Evolutionary conservation across 306 rosid species (phyloP).

Genomic region (Boehmeria nivea): DNA sequence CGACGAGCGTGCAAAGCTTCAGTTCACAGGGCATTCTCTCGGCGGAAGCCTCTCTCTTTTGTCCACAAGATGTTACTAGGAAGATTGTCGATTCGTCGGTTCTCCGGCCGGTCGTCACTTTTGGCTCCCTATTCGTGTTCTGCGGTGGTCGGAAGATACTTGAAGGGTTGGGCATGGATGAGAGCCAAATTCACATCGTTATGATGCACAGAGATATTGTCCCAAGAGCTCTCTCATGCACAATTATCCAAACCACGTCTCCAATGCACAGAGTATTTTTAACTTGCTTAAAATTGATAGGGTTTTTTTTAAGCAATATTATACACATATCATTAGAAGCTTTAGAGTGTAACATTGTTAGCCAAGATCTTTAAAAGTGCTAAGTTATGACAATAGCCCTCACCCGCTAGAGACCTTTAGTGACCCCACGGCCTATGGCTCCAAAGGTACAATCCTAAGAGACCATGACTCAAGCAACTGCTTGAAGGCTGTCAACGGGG

Average conservation of each 20-base stretch:
- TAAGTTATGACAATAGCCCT: constrained; percentile 66
- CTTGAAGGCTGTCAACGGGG: constrained; percentile 60
- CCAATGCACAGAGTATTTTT: too few species aligned
- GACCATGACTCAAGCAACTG: constrained; percentile 92
- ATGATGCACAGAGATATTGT: constrained; percentile 95
- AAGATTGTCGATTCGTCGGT: constrained; percentile 53
- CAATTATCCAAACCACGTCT: constrained; percentile 79
- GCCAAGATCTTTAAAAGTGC: too few species aligned
- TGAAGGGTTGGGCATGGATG: constrained; percentile 56
- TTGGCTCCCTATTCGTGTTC: constrained; percentile 90
- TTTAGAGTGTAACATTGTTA: too few species aligned
- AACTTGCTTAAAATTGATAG: too few species aligned
- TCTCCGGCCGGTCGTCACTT: constrained; percentile 75
- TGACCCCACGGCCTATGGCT: constrained; percentile 84
- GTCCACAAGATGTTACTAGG: constrained; percentile 76
- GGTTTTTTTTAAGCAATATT: too few species aligned
- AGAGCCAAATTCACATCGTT: constrained; percentile 56
- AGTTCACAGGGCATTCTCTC: constrained; percentile 86
- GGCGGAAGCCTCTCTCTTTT: constrained; percentile 94
- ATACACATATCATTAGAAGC: too few species aligned
- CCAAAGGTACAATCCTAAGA: constrained; percentile 73
- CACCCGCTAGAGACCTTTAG: constrained; percentile 88
- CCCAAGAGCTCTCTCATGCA: constrained; percentile 96
- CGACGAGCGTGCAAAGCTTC: constrained; percentile 73
- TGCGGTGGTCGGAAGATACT: constrained; percentile 74